phyloP scores from a whole-genome alignment of 1,284 basidiomycete genomes.

The Cryptococcus jaspeensis region DNA sequence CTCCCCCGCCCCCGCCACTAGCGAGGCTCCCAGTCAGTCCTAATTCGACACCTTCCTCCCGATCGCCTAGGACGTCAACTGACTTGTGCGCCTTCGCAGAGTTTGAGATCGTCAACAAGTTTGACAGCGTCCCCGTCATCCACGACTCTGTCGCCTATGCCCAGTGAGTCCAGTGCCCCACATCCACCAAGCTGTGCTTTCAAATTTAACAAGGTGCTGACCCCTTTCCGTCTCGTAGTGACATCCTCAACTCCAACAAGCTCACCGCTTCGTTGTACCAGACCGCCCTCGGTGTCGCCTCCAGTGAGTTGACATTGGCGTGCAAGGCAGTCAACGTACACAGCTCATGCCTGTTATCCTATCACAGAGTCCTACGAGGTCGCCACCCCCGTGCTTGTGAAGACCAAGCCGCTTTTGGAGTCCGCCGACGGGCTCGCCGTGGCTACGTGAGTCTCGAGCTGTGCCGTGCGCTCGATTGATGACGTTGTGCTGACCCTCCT shows the following conservation, averaged over 20 bases:
- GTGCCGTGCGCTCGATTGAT: neutral
- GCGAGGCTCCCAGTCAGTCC: constrained; percentile 13
- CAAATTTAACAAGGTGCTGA: no score
- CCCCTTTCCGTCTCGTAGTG: no score
- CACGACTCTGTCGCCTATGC: constrained; percentile 49
- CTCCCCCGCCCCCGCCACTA: constrained; percentile 5
- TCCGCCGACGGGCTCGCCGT: constrained; percentile 49
- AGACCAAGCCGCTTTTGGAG: constrained; percentile 47
- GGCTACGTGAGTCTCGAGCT: constrained; percentile 35
- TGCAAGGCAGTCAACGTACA: neutral
- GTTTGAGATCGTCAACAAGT: constrained; percentile 48
- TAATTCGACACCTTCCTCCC: neutral
- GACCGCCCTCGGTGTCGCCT: constrained; percentile 40
- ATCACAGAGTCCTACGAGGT: constrained; percentile 41
- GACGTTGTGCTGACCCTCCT: no score
- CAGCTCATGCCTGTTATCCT: constrained; percentile 1
- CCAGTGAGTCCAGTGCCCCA: constrained; percentile 32
- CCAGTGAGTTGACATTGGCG: constrained; percentile 30
- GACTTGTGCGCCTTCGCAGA: constrained; percentile 18
- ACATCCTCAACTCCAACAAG: constrained; percentile 26
- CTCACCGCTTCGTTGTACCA: constrained; percentile 45
- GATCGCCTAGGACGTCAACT: neutral
- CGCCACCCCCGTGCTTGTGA: constrained; percentile 44
- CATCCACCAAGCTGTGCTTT: neutral
- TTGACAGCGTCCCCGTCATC: constrained; percentile 47